phyloP scores from a whole-genome alignment of 139 green algal genomes.

The Micractinium sp. region DNA sequence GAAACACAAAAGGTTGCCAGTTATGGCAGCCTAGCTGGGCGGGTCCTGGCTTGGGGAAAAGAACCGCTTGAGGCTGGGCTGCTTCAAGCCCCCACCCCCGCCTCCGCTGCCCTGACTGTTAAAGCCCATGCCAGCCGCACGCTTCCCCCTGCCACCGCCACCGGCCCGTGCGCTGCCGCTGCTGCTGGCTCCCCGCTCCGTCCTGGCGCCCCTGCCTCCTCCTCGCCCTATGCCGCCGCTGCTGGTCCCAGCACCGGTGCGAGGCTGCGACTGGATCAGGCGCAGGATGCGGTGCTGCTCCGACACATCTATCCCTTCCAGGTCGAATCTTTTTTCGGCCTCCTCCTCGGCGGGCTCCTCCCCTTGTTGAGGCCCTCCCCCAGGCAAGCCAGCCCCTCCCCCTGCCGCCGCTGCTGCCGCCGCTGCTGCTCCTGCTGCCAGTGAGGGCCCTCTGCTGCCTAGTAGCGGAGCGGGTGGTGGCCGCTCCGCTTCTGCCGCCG shows the following conservation, averaged over 20 bases:
- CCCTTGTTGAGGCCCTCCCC: background rate
- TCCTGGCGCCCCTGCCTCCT: background rate
- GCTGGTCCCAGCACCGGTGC: background rate
- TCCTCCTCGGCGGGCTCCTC: background rate
- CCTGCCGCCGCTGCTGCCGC: background rate
- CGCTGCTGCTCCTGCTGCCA: background rate
- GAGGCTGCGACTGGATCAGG: background rate
- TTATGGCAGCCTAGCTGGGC: background rate
- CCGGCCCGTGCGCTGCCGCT: background rate
- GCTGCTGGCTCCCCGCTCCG: background rate
- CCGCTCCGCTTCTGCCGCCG: background rate
- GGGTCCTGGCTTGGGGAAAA: background rate
- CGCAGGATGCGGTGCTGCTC: conserved; percentile 56
- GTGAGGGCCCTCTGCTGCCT: background rate
- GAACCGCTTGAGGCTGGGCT: conserved; percentile 26
- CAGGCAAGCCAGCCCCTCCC: background rate
- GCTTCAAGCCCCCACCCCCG: background rate
- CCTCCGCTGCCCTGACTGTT: background rate
- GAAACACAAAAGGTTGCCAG: no score
- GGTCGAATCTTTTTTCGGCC: conserved; percentile 39
- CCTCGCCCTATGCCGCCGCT: background rate
- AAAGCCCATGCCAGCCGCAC: background rate
- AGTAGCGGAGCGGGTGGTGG: background rate
- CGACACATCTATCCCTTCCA: conserved; percentile 45
- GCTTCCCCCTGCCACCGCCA: background rate